A percentile compares a stretch with the other conserved stretches of the same genome.
These are phyloP conservation scores for Huntiella moniliformis DNA, from an alignment of 2,329 filamentous ascomycete species.

Conservation along the genomic window DNA sequence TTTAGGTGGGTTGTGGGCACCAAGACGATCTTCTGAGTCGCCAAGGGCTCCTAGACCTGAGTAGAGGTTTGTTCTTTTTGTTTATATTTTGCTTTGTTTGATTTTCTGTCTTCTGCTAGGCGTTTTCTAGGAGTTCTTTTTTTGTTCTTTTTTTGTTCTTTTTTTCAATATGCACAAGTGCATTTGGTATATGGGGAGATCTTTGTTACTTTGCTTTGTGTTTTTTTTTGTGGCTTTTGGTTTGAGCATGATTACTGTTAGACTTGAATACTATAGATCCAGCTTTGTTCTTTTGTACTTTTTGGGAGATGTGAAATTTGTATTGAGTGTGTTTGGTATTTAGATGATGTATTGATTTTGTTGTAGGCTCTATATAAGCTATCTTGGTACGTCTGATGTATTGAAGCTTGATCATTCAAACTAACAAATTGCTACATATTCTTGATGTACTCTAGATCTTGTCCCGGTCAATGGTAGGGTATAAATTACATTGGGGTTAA, in stretches of 20 bases:
- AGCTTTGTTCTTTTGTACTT: background rate
- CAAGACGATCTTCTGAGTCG: constrained; percentile 7
- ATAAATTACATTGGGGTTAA: background rate
- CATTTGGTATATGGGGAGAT: background rate
- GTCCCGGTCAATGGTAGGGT: background rate
- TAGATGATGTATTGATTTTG: no score
- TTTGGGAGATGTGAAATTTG: no score
- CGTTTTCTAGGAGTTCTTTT: background rate
- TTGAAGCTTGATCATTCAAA: no score
- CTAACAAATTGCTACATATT: background rate
- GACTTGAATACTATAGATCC: no score
- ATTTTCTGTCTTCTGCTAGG: constrained; percentile 4
- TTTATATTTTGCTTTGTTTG: constrained; percentile 2
- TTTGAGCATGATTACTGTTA: no score
- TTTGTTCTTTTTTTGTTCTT: background rate
- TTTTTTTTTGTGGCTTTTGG: background rate
- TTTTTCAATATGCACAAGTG: background rate
- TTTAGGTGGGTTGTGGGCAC: constrained; percentile 22
- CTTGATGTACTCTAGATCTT: background rate
- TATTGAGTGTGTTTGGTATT: no score
- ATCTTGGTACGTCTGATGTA: no score
- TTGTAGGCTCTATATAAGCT: no score
- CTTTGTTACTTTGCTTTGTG: background rate
- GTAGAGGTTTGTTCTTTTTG: background rate
- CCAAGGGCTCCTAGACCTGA: background rate